Conservation (phyloP, 176 grass and related monocot species). For the sorghum (Sorghum bicolor) region DNA sequence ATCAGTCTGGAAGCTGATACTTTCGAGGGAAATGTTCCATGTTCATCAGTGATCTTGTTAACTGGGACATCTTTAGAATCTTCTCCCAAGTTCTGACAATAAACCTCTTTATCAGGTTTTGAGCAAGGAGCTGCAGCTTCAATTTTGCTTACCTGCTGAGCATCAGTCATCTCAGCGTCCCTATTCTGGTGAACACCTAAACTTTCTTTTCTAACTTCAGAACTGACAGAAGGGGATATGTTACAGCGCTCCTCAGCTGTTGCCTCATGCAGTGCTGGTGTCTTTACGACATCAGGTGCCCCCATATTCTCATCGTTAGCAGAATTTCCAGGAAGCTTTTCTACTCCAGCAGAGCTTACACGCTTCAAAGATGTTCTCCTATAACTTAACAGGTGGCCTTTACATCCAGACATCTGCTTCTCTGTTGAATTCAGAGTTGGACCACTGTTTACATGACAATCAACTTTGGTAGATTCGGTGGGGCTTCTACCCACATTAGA, state of each 20-base stretch:
- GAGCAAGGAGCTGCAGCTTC: slow-evolving; percentile 5
- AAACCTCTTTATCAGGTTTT: slow-evolving; percentile 21
- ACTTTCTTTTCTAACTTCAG: slow-evolving; percentile 30
- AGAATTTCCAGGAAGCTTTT: slow-evolving; percentile 23
- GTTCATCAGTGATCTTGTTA: neutral
- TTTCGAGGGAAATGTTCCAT: neutral
- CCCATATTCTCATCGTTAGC: slow-evolving; percentile 26
- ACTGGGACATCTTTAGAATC: slow-evolving; percentile 22
- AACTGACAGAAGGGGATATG: slow-evolving; percentile 8
- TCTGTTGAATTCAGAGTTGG: neutral
- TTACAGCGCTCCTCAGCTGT: neutral
- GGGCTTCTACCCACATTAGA: slow-evolving; percentile 21
- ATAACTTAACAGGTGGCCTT: slow-evolving; percentile 29
- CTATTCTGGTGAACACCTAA: slow-evolving; percentile 15
- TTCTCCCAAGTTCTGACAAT: slow-evolving; percentile 39
- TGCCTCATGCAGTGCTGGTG: neutral
- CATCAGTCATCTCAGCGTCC: slow-evolving; percentile 27
- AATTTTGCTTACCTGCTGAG: slow-evolving; percentile 15
- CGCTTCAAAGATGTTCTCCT: slow-evolving; percentile 51
- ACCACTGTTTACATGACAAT: slow-evolving; percentile 2
- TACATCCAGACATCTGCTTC: slow-evolving; percentile 26
- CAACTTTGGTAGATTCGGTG: neutral
- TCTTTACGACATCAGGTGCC: slow-evolving; percentile 1
- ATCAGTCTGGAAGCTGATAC: slow-evolving; percentile 24
- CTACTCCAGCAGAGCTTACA: slow-evolving; percentile 36